Conservation (phyloP, 1,284 basidiomycete genomes). For the Anthracocystis setariae region DNA sequence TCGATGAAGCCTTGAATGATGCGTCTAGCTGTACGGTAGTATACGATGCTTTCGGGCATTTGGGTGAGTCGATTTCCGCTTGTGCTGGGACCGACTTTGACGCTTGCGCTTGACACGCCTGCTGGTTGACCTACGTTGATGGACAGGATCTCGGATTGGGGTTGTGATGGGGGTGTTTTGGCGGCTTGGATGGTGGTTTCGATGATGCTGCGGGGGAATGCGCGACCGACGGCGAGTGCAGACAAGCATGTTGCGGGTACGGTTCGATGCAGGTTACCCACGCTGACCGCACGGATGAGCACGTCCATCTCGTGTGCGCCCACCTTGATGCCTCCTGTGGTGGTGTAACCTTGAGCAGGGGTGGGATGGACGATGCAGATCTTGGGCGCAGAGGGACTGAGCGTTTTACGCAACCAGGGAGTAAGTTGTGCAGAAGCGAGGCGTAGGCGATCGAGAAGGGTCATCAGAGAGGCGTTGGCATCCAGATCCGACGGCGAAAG, state of each 20-base stretch:
- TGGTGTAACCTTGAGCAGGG: slow-evolving; percentile 33
- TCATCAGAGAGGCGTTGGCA: slow-evolving; percentile 37
- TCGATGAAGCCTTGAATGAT: slow-evolving; percentile 56
- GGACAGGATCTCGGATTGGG: slow-evolving; percentile 17
- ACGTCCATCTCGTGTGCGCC: slow-evolving; percentile 42
- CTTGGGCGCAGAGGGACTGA: slow-evolving; percentile 61
- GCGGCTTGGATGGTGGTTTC: slow-evolving; percentile 20
- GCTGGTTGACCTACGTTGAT: slow-evolving; percentile 65
- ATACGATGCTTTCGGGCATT: slow-evolving; percentile 49
- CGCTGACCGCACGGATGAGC: slow-evolving; percentile 57
- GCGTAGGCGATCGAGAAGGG: slow-evolving; percentile 50
- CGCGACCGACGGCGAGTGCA: slow-evolving; percentile 49
- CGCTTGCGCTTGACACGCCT: slow-evolving; percentile 54
- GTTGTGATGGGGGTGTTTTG: too few relatives aligned
- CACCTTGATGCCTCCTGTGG: slow-evolving; percentile 45
- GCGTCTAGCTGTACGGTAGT: slow-evolving; percentile 56
- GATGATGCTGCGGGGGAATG: slow-evolving; percentile 45
- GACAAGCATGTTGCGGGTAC: slow-evolving; percentile 62
- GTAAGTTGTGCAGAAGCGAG: slow-evolving; percentile 36
- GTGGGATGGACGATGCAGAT: slow-evolving; percentile 62
- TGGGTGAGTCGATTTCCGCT: background rate
- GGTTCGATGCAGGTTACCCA: slow-evolving; percentile 62
- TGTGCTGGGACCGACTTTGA: slow-evolving; percentile 17
- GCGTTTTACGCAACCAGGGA: slow-evolving; percentile 21
- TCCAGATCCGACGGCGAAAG: slow-evolving; percentile 50